A percentile compares a stretch with the other conserved stretches of the same genome.
phyloP scores from a whole-genome alignment of 2,329 filamentous ascomycete species.

The Tolypocladium tundrense region DNA sequence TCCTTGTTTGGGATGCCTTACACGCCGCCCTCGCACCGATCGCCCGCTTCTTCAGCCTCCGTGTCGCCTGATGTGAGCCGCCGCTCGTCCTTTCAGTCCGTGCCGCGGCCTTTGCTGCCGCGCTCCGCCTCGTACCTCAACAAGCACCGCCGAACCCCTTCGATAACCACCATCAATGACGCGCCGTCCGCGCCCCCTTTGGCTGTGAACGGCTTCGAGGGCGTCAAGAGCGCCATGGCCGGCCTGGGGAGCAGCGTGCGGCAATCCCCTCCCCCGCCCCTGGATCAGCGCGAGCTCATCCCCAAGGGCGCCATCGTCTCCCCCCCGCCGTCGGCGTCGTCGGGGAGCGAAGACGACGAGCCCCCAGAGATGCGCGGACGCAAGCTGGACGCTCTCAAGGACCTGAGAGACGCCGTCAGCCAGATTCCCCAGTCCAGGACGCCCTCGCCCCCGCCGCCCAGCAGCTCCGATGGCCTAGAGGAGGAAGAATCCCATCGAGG shows the following conservation, averaged over 20 bases:
- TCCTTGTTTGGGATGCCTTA: conserved; percentile 62
- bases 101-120: conserved; percentile 44
- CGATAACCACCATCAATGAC: conserved; percentile 23
- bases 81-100: conserved; percentile 44
- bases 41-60: conserved; percentile 48
- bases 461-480: not conserved
- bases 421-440: conserved; percentile 48
- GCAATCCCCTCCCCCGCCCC: conserved; percentile 75
- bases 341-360: conserved; percentile 78
- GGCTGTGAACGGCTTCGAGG: conserved; percentile 11
- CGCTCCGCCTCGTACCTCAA: conserved; percentile 57
- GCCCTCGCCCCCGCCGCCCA: conserved; percentile 30
- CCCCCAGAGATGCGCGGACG: conserved; percentile 34
- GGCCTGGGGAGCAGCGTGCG: conserved; percentile 49
- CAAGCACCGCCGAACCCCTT: conserved; percentile 50
- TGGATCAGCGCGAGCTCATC: conserved; percentile 55
- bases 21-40: conserved; percentile 64
- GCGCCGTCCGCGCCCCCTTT: conserved; percentile 20
- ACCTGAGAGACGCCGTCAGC: conserved; percentile 74
- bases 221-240: conserved; percentile 23
- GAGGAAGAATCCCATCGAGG: not conserved
- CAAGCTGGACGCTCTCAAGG: conserved; percentile 43
- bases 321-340: conserved; percentile 73
- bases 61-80: conserved; percentile 48
- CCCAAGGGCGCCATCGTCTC: conserved; percentile 81